A percentile compares a stretch with the other conserved stretches of the same genome.
These are phyloP conservation scores for Barnettozyma californica DNA, from an alignment of 805 yeast genomes.

Conservation along the genomic window DNA sequence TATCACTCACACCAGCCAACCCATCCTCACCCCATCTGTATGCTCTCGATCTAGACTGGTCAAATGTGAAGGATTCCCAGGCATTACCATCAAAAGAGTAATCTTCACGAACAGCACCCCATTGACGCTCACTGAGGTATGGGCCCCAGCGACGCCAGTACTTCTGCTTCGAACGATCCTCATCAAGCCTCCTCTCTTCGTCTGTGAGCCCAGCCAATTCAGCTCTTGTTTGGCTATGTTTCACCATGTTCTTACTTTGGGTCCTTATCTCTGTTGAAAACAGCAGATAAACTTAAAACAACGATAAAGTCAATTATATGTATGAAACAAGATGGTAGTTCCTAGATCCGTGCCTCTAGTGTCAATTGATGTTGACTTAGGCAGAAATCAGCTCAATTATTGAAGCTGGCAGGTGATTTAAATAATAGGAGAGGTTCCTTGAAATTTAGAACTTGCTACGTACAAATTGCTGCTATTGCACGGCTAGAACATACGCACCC, in stretches of 20 bases:
- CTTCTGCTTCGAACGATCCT: constrained; percentile 31
- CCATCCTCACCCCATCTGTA: constrained; percentile 98
- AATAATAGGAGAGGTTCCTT: too few relatives aligned
- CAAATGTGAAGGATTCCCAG: constrained; percentile 85
- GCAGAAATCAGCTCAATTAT: too few relatives aligned
- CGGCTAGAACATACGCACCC: too few relatives aligned
- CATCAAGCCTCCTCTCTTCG: constrained; percentile 33
- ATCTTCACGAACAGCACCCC: constrained; percentile 81
- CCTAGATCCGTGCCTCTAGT: background rate
- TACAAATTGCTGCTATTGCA: too few relatives aligned
- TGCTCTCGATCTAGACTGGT: constrained; percentile 71
- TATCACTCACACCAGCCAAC: constrained; percentile 81
- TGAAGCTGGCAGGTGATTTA: too few relatives aligned
- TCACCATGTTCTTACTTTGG: constrained; percentile 7
- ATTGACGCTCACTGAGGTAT: constrained; percentile 79
- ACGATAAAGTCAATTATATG: background rate
- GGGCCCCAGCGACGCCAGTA: constrained; percentile 93
- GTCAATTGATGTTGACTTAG: background rate
- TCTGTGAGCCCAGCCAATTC: constrained; percentile 25
- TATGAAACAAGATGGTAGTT: background rate
- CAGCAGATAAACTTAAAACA: background rate
- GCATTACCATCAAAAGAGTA: constrained; percentile 85
- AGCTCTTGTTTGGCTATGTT: constrained; percentile 21
- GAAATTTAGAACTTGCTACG: too few relatives aligned
- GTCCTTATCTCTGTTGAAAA: background rate